Evolutionary conservation across 306 rosid genomes (phyloP).

Genomic region (Trichosanthes truncata): DNA sequence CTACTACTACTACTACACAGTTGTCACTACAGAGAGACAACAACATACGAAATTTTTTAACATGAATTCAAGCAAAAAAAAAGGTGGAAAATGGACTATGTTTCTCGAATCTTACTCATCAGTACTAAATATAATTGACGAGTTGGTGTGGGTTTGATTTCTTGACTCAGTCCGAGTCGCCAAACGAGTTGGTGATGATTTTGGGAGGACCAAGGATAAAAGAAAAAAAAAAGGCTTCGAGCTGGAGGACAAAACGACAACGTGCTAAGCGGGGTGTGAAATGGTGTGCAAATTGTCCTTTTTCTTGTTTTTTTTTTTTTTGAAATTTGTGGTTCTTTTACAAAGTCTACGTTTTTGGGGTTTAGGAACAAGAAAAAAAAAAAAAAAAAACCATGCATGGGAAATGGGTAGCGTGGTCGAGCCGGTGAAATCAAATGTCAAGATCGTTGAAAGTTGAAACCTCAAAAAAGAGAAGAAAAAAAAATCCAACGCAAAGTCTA

Average conservation of each 20-base stretch:
- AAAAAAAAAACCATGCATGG: slow-evolving; percentile 21
- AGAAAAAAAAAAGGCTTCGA: background rate
- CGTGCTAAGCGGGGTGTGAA: slow-evolving; percentile 63
- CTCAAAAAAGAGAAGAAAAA: background rate
- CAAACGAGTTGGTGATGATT: slow-evolving; percentile 25
- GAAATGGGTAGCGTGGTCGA: slow-evolving; percentile 66
- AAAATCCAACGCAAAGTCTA: slow-evolving; percentile 19
- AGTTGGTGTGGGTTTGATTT: background rate
- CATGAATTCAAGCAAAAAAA: background rate
- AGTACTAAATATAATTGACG: slow-evolving; percentile 31
- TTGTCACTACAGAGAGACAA: background rate
- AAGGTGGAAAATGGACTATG: background rate
- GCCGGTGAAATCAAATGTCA: slow-evolving; percentile 18
- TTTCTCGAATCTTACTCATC: background rate
- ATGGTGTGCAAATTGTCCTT: slow-evolving; percentile 39
- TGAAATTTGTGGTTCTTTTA: slow-evolving; percentile 18
- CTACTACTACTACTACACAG: background rate
- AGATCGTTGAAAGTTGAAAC: slow-evolving; percentile 22
- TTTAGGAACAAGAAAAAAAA: slow-evolving; percentile 9
- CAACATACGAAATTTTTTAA: background rate
- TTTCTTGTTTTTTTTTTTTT: slow-evolving; percentile 7
- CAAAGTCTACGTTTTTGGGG: slow-evolving; percentile 25
- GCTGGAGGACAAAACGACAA: slow-evolving; percentile 20
- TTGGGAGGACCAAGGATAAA: background rate
- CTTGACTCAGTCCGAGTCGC: slow-evolving; percentile 21